Evolutionary conservation across 1,284 basidiomycete species (phyloP).

Genomic region (Pyrrhoderma lamaoense): DNA sequence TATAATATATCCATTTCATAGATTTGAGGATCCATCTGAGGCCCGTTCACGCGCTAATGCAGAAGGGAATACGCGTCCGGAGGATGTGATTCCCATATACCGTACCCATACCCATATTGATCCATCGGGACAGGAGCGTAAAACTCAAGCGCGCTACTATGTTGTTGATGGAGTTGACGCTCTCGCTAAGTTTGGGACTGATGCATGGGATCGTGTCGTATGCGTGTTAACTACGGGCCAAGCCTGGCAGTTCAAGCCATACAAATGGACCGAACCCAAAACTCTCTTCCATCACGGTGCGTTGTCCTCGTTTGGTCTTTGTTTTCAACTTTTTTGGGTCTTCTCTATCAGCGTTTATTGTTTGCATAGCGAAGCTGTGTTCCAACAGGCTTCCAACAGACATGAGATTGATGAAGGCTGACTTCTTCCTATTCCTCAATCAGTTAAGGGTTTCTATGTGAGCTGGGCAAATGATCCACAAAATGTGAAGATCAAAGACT

Average conservation of each 20-base stretch:
- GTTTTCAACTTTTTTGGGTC: slow-evolving; percentile 62
- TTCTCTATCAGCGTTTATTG: slow-evolving; percentile 1
- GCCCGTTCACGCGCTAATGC: slow-evolving; percentile 60
- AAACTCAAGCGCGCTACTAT: slow-evolving; percentile 50
- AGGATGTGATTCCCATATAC: slow-evolving; percentile 81
- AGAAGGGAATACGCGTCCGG: slow-evolving; percentile 69
- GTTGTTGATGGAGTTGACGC: slow-evolving; percentile 93
- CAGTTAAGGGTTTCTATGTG: slow-evolving; percentile 90
- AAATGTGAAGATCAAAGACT: slow-evolving; percentile 85
- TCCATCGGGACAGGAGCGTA: slow-evolving; percentile 38
- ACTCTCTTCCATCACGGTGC: slow-evolving; percentile 88
- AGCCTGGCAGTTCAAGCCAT: slow-evolving; percentile 94
- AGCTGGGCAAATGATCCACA: slow-evolving; percentile 89
- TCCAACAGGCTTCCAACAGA: not conserved
- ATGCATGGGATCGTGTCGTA: slow-evolving; percentile 92
- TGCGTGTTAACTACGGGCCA: slow-evolving; percentile 98
- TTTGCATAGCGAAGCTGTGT: slow-evolving; percentile 10
- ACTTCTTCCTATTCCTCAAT: not conserved
- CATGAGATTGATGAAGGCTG: not conserved
- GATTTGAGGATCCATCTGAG: slow-evolving; percentile 74
- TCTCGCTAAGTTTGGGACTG: slow-evolving; percentile 81
- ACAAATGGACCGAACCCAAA: slow-evolving; percentile 92
- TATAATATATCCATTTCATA: slow-evolving; percentile 25
- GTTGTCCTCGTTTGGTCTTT: slow-evolving; percentile 22
- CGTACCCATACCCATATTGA: slow-evolving; percentile 65